Base-by-base conservation (phyloP, 805 yeast genomes). In the Ogataea wickerhamii region DNA sequence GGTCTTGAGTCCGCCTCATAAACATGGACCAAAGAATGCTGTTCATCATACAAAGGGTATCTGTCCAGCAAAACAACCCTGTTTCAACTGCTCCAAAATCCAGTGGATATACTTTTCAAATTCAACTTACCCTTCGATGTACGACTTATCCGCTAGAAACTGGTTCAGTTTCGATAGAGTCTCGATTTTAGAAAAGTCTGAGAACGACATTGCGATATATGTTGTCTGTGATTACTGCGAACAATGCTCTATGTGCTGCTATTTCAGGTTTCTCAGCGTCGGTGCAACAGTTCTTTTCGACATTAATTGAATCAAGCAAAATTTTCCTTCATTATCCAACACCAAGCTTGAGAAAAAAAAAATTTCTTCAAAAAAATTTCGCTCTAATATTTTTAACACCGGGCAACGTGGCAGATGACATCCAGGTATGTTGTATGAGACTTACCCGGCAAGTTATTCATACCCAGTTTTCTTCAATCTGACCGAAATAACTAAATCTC, bases 1-100 rank as follows among this genome's bases (percentile, higher is more conserved):
- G 95, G 94, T 82, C 91, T 84, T 84, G 77, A 81, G 69, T 71
- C 87, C 94, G 81, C 88, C 85, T 87, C 95, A 78, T 82, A 82
- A 86, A 86, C 94, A 85, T 89, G 94, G 94, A 85, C 94, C 94
- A 85, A 82, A 61, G 66, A 60, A 58, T 73, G 38, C 34, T 28
- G 30, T 43, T 43, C 50, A 46, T 46, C 47, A 43, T 28, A 28
- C 25, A 34, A 20, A 18, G 6, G 14, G 25, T 12, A 22, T 22
- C 25, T n/a, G n/a, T n/a, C n/a, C n/a, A n/a, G n/a, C n/a, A n/a
- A n/a, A n/a, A n/a, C n/a, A n/a, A n/a, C 25, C 12, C 25, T 22
- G 25, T 22, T 8, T 22, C 25, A 8, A 8, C 25, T 8, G 8
- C 25, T 22, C 12, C 12, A 8, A 22, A 22, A 22, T 22, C 25